These are phyloP conservation scores for Hydnum rufescens DNA, from an alignment of 768 basidiomycete genomes.

Conservation along the genomic window DNA sequence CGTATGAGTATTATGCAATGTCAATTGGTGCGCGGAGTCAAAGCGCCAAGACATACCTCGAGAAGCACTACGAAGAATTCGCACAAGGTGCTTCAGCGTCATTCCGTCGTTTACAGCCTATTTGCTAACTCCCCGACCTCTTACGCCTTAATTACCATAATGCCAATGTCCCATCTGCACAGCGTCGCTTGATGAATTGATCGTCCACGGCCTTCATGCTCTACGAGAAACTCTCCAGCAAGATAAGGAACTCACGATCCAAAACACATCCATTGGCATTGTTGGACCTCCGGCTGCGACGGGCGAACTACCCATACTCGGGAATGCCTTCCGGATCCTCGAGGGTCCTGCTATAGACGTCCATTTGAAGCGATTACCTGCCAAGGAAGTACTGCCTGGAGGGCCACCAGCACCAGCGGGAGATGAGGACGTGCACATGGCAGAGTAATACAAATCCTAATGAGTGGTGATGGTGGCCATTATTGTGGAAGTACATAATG, in stretches of 20 bases:
- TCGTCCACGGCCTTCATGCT: constrained; percentile 85
- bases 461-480: too few species aligned
- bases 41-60: constrained; percentile 95
- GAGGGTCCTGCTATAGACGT: constrained; percentile 61
- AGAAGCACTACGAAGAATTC: constrained; percentile 82
- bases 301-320: constrained; percentile 36
- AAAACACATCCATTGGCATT: constrained; percentile 91
- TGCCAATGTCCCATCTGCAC: constrained; percentile 2
- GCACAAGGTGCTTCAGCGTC: constrained; percentile 61
- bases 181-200: constrained; percentile 75
- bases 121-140: neutral
- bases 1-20: constrained; percentile 96
- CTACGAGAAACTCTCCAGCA: constrained; percentile 94
- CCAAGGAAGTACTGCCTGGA: constrained; percentile 31
- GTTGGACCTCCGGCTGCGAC: constrained; percentile 50
- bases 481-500: too few species aligned
- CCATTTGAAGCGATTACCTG: constrained; percentile 61
- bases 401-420: constrained; percentile 20
- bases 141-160: constrained; percentile 1
- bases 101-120: neutral
- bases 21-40: constrained; percentile 96
- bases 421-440: constrained; percentile 79
- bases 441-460: too few species aligned
- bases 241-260: constrained; percentile 83
- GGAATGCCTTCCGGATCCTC: constrained; percentile 61